A percentile compares a stretch with the other conserved stretches of the same genome.
These are phyloP conservation scores for Ophiostoma angusticollis DNA, from an alignment of 2,329 filamentous ascomycete genomes.

Conservation along the genomic window DNA sequence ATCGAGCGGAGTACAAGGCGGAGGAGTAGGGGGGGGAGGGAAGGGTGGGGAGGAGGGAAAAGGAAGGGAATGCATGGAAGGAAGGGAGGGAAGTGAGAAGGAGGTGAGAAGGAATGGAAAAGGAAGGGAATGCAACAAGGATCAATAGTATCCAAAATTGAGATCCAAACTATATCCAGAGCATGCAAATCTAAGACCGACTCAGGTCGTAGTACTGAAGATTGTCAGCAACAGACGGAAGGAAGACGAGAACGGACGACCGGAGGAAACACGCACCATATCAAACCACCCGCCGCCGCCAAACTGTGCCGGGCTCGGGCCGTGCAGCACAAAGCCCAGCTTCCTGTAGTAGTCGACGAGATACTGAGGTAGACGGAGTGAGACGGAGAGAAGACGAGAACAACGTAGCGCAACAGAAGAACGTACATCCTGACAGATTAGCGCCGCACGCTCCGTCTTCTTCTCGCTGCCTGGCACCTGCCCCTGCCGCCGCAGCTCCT, in stretches of 20 bases:
- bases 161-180: too few relatives aligned
- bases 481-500: conserved; percentile 48
- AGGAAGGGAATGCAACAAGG: too few relatives aligned
- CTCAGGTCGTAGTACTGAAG: conserved; percentile 5
- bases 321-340: conserved; percentile 58
- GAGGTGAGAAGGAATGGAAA: too few relatives aligned
- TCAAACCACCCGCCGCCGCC: conserved; percentile 73
- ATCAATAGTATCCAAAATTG: too few relatives aligned
- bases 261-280: conserved; percentile 42
- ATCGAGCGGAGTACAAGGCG: conserved; percentile 53
- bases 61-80: neutral
- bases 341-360: conserved; percentile 63
- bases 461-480: conserved; percentile 17
- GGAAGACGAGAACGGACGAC: neutral
- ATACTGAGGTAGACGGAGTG: conserved; percentile 28
- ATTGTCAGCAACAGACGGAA: neutral
- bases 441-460: conserved; percentile 44
- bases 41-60: neutral
- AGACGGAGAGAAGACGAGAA: conserved; percentile 5
- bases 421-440: conserved; percentile 59
- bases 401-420: neutral
- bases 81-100: too few relatives aligned
- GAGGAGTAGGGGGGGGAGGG: conserved; percentile 23
- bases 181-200: neutral
- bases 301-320: conserved; percentile 57